Evolutionary conservation across 2,329 filamentous ascomycete species (phyloP).

Genomic region (Coniochaeta pulveracea): DNA sequence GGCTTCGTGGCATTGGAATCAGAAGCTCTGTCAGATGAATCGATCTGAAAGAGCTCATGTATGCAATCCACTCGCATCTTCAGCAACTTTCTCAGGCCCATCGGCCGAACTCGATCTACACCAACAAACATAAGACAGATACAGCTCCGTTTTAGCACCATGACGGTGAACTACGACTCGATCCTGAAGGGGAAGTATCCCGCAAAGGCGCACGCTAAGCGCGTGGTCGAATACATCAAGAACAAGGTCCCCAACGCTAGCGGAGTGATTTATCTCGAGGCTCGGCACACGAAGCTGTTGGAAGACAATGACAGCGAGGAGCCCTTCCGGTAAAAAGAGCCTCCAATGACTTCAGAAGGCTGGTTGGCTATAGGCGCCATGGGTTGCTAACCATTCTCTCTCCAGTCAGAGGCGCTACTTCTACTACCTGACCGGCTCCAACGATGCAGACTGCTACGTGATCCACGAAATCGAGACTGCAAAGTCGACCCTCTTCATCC

Average conservation of each 20-base stretch:
- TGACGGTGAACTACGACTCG: slow-evolving; percentile 29
- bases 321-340: slow-evolving; percentile 64
- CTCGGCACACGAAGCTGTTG: slow-evolving; percentile 65
- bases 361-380: too few species aligned
- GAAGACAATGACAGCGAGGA: slow-evolving; percentile 83
- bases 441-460: slow-evolving; percentile 68
- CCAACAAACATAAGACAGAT: too few species aligned
- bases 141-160: too few species aligned
- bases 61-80: too few species aligned
- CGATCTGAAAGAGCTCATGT: too few species aligned
- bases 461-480: slow-evolving; percentile 68
- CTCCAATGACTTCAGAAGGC: too few species aligned
- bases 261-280: slow-evolving; percentile 82
- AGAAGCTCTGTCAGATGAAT: too few species aligned
- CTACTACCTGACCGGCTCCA: slow-evolving; percentile 84
- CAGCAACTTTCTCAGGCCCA: too few species aligned
- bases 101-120: too few species aligned
- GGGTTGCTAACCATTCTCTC: too few species aligned
- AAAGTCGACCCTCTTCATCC: slow-evolving; percentile 79
- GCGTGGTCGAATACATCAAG: slow-evolving; percentile 70
- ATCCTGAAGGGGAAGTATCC: slow-evolving; percentile 59
- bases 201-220: slow-evolving; percentile 74
- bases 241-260: slow-evolving; percentile 51
- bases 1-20: too few species aligned
- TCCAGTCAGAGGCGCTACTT: slow-evolving; percentile 78